A percentile compares a stretch with the other conserved stretches of the same genome.
phyloP scores from a whole-genome alignment of 2,329 filamentous ascomycete genomes.

The Cladophialophora yegresii region DNA sequence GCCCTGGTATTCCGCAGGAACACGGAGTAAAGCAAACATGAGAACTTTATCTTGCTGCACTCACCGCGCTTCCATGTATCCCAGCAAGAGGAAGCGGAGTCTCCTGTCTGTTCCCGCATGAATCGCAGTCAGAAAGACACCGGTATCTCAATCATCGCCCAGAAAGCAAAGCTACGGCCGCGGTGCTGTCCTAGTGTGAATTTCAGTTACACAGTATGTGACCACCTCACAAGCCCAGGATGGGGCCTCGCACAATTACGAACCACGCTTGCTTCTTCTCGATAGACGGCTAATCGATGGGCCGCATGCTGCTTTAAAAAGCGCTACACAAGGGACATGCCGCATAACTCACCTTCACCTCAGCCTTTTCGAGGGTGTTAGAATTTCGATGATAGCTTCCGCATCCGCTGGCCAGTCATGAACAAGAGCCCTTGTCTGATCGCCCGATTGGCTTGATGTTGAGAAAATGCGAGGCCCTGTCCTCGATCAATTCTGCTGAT shows the following conservation, averaged over 20 bases:
- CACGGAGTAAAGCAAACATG: neutral
- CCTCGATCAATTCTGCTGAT: conserved; percentile 13
- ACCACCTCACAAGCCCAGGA: neutral
- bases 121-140: neutral
- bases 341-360: conserved; percentile 4
- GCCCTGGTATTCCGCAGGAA: neutral
- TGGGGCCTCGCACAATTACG: neutral
- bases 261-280: neutral
- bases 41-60: neutral
- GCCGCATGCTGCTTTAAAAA: neutral
- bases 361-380: conserved; percentile 5
- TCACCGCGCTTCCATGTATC: neutral
- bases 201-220: neutral
- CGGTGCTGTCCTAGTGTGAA: neutral
- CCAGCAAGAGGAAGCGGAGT: neutral
- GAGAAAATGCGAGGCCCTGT: neutral
- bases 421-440: conserved; percentile 7
- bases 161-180: neutral
- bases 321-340: neutral
- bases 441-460: conserved; percentile 14
- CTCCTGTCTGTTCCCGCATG: neutral
- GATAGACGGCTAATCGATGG: neutral
- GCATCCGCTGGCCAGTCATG: conserved; percentile 1
- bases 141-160: neutral
- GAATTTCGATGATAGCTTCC: conserved; percentile 19